Base-by-base conservation (phyloP, 306 rosid genomes). In the Luffa acutangula region DNA sequence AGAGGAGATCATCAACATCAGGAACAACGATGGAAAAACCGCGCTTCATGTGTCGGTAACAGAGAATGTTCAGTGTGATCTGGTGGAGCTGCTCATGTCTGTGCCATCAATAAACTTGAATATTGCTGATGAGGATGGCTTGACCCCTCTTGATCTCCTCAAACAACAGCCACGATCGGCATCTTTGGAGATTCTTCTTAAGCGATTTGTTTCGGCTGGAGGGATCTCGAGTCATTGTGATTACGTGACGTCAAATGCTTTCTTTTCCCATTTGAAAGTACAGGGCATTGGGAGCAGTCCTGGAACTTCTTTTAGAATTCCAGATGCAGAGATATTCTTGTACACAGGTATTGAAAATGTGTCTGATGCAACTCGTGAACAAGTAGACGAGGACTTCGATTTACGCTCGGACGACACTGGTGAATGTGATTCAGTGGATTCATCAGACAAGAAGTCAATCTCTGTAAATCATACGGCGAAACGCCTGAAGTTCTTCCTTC, bases 261-360 rank as follows among this genome's bases (percentile, higher is more conserved):
- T 91, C 73, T 86, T 86, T 78, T 77, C 89, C 62, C 96, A 91
- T 83, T 79, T 92, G 83, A 95, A 80, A 82, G 83, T 79, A 71
- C 96, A 87, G 71, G 92, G 89, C 25, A 88, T 86, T 81, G 91
- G 91, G 31, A 80, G 80, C 9, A 92, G 93, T 85, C 97, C 97
- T 11, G 98, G 98, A 33, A 92, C 95, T 65, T 92, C 92, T 25
- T 94, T 94, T 78, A 84, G 95, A 87, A 89, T 94, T 58, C 93
- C 97, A 21, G 98, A 94, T 84, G 91, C 92, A 21, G 98, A 94
- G 90, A 92, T 92, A 74, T 91, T 94, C 89, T 71, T 91, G 80
- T 91, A 91, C 88, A 89, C 97, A 0, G 94, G 91, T 21, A 82
- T 85, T 34, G 96, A 92, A 66, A 92, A 87, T 83, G 87, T 78